Conservation (phyloP, 345 rosid genomes). For the Melaleuca alternifolia region DNA sequence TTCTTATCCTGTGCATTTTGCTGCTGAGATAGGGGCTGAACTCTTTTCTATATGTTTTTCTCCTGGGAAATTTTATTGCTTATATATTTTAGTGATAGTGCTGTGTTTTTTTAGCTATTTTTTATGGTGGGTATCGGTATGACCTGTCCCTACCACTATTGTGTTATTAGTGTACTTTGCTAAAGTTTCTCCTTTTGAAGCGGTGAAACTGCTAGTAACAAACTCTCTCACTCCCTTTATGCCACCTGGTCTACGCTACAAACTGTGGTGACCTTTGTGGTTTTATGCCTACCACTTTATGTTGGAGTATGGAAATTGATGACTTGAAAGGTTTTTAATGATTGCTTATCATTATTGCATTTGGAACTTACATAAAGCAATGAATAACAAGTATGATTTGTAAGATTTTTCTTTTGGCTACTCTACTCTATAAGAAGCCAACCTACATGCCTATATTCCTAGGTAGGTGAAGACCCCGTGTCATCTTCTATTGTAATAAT, state of each 20-base stretch:
- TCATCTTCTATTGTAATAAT: conserved; percentile 11
- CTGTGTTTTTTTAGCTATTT: background rate
- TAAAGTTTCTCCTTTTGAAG: background rate
- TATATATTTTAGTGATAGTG: background rate
- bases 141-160: conserved; percentile 11
- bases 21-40: background rate
- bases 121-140: conserved; percentile 7
- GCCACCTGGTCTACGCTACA: background rate
- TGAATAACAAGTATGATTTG: background rate
- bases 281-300: background rate
- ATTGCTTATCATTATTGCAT: background rate
- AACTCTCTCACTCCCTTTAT: background rate
- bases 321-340: background rate
- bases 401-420: background rate
- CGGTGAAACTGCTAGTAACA: background rate
- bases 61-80: background rate
- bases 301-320: conserved; percentile 1
- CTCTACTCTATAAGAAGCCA: conserved; percentile 4
- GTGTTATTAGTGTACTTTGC: background rate
- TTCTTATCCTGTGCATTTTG: background rate
- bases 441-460: background rate
- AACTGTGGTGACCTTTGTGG: background rate
- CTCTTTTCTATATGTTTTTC: background rate
- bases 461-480: conserved; percentile 1
- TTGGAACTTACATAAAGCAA: background rate